Percentiles rank a stretch among this genome's conserved stretches.
phyloP scores from a whole-genome alignment of 768 basidiomycete species.

The Leccinum subtestaceum region DNA sequence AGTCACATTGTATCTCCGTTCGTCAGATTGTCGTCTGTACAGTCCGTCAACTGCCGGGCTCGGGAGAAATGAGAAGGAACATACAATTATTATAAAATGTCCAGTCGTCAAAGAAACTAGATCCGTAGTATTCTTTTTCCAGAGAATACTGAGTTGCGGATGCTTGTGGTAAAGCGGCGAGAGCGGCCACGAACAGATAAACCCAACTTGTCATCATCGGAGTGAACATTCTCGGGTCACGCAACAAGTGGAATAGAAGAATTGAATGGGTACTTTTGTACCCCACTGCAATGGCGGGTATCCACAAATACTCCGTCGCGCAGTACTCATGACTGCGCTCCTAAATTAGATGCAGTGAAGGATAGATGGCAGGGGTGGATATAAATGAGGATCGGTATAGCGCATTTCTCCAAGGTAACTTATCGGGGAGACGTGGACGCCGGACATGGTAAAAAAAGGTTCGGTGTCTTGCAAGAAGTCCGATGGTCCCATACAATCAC shows the following conservation, averaged over 20 bases:
- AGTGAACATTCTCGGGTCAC: constrained; percentile 8
- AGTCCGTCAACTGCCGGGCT: neutral
- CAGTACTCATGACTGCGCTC: neutral
- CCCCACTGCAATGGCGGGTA: neutral
- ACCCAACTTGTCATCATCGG: constrained; percentile 2
- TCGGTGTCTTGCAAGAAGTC: constrained; percentile 2
- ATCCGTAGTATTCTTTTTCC: constrained; percentile 55
- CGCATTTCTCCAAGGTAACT: neutral
- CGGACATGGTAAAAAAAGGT: neutral
- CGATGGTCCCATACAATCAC: neutral
- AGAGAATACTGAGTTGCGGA: constrained; percentile 46
- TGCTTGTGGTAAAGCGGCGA: constrained; percentile 7
- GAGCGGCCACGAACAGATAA: constrained; percentile 4
- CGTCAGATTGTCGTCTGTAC: constrained; percentile 64
- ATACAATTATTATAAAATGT: constrained; percentile 57
- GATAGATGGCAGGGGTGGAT: neutral
- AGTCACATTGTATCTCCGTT: constrained; percentile 58
- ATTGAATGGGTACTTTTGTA: neutral
- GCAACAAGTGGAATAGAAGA: neutral
- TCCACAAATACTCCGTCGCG: constrained; percentile 11
- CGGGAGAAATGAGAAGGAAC: constrained; percentile 17
- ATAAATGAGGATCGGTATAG: neutral
- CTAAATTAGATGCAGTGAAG: neutral
- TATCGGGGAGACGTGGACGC: neutral
- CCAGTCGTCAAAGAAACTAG: constrained; percentile 68